Conservation (phyloP, 805 yeast genomes). For the Ogataea salicorniae region DNA sequence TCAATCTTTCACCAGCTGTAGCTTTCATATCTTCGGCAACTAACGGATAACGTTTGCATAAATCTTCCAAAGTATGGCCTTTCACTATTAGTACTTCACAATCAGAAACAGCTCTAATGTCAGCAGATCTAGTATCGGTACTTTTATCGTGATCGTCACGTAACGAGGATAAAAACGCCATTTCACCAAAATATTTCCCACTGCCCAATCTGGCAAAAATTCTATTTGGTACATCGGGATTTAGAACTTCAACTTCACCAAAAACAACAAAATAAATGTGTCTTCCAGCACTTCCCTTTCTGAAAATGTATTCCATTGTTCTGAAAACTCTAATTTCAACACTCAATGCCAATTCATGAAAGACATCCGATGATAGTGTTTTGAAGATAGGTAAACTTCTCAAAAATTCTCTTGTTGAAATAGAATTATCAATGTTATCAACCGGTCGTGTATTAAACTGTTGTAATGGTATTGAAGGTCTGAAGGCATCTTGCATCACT, state of each 20-base stretch:
- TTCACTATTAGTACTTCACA: slow-evolving; percentile 59
- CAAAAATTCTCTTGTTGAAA: slow-evolving; percentile 51
- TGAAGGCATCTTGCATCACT: not conserved
- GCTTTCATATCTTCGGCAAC: slow-evolving; percentile 53
- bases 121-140: slow-evolving; percentile 47
- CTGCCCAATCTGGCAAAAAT: slow-evolving; percentile 53
- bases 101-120: slow-evolving; percentile 54
- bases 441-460: slow-evolving; percentile 5
- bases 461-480: not conserved
- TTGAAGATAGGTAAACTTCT: slow-evolving; percentile 55
- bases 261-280: slow-evolving; percentile 62
- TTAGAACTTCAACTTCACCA: slow-evolving; percentile 67
- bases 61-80: slow-evolving; percentile 46
- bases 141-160: slow-evolving; percentile 22
- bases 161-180: slow-evolving; percentile 56
- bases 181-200: slow-evolving; percentile 73
- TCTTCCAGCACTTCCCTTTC: slow-evolving; percentile 53
- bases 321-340: slow-evolving; percentile 51
- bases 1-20: slow-evolving; percentile 52
- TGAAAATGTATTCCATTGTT: slow-evolving; percentile 57
- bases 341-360: slow-evolving; percentile 59
- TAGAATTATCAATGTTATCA: slow-evolving; percentile 46
- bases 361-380: slow-evolving; percentile 49
- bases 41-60: slow-evolving; percentile 54
- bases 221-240: slow-evolving; percentile 32